Conservation (phyloP, 768 basidiomycete species). For the Amanita thiersii region DNA sequence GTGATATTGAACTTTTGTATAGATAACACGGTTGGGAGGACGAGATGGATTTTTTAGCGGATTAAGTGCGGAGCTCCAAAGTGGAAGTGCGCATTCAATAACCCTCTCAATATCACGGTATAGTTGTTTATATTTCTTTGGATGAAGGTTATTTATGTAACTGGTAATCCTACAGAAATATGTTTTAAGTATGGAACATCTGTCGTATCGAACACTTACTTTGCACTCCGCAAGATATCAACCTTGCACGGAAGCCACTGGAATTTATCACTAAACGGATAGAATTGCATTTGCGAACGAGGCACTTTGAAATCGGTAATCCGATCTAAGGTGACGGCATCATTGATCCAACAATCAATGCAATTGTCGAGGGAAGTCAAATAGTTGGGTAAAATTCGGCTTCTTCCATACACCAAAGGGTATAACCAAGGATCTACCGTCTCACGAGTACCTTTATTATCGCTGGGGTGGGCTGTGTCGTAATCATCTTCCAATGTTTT, state of each 20-base stretch:
- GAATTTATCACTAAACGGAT: slow-evolving; percentile 8
- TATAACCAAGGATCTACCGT: slow-evolving; percentile 38
- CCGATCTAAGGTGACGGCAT: too few species aligned
- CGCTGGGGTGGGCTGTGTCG: slow-evolving; percentile 28
- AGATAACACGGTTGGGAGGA: background rate
- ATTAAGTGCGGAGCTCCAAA: slow-evolving; percentile 21
- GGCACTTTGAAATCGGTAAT: too few species aligned
- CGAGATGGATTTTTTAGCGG: slow-evolving; percentile 3
- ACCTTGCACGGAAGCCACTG: background rate
- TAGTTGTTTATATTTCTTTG: slow-evolving; percentile 15
- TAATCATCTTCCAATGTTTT: slow-evolving; percentile 26
- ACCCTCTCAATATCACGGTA: slow-evolving; percentile 19
- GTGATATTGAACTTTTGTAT: background rate
- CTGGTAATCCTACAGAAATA: slow-evolving; percentile 16
- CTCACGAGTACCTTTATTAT: slow-evolving; percentile 33
- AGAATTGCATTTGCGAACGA: slow-evolving; percentile 12
- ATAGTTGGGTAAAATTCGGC: slow-evolving; percentile 14
- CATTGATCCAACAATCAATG: too few species aligned
- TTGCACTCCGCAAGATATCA: slow-evolving; percentile 14
- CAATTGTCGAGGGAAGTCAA: slow-evolving; percentile 16
- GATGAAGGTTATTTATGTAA: slow-evolving; percentile 35
- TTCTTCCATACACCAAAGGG: slow-evolving; percentile 27
- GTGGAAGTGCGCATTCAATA: slow-evolving; percentile 18
- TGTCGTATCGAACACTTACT: slow-evolving; percentile 8
- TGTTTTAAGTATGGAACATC: background rate